Percentiles rank a stretch among this genome's conserved stretches.
Evolutionary conservation across 1,284 basidiomycete species (phyloP).

Genomic region (Leccinum fallax): DNA sequence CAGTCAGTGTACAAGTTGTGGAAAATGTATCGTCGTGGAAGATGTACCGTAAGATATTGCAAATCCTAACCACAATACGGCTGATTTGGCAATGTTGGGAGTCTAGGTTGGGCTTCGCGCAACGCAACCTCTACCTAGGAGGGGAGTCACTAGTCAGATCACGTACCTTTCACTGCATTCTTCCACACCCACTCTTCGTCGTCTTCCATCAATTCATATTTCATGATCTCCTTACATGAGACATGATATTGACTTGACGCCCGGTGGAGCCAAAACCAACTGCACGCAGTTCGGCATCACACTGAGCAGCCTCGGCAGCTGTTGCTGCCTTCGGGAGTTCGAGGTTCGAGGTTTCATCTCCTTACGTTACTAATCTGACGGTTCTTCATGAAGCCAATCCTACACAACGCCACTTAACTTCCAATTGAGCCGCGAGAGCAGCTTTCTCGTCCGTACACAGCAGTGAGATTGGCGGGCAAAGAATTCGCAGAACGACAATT

Average conservation of each 20-base stretch:
- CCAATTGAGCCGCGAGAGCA: constrained; percentile 9
- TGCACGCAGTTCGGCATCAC: constrained; percentile 76
- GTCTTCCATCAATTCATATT: constrained; percentile 92
- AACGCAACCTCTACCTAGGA: too few relatives aligned
- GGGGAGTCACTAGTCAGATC: too few relatives aligned
- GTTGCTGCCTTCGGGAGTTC: constrained; percentile 58
- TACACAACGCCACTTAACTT: constrained; percentile 36
- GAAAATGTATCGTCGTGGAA: too few relatives aligned
- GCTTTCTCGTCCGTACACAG: neutral
- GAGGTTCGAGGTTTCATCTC: constrained; percentile 57
- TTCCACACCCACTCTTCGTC: constrained; percentile 31
- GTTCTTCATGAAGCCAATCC: constrained; percentile 71
- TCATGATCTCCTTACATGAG: constrained; percentile 95
- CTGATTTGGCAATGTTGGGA: too few relatives aligned
- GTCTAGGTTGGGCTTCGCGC: too few relatives aligned
- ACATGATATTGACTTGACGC: constrained; percentile 79
- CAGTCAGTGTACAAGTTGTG: neutral
- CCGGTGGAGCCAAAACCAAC: constrained; percentile 86
- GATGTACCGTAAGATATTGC: too few relatives aligned
- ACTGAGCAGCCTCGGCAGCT: constrained; percentile 68
- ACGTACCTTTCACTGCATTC: too few relatives aligned
- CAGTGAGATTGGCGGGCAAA: neutral
- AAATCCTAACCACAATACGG: too few relatives aligned
- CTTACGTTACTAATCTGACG: constrained; percentile 48
- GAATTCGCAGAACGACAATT: constrained; percentile 30